Conservation (phyloP, 257 asterid species). For the Fraxinus quadrangulata region DNA sequence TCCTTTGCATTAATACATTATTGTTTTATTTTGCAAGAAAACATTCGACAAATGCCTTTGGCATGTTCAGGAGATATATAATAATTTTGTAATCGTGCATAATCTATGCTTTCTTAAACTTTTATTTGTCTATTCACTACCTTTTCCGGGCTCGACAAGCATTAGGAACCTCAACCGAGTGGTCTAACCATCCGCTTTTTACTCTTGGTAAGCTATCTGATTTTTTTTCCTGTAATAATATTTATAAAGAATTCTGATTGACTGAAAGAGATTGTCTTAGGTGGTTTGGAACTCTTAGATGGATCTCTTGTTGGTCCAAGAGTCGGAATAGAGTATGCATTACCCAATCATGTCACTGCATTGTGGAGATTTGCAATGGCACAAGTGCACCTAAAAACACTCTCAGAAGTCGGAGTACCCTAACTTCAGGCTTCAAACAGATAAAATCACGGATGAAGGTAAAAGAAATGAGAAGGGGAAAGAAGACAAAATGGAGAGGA, state of each 20-base stretch:
- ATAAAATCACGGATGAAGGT: too few species aligned
- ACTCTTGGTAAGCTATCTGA: constrained; percentile 52
- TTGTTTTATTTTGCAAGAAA: not conserved
- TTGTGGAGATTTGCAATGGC: constrained; percentile 92
- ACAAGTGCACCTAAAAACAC: constrained; percentile 87
- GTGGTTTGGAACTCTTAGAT: constrained; percentile 87
- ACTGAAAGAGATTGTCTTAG: constrained; percentile 36
- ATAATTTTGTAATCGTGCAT: not conserved
- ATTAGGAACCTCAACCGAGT: constrained; percentile 75
- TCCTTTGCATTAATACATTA: too few species aligned
- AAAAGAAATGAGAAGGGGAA: too few species aligned
- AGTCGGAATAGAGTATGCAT: constrained; percentile 89
- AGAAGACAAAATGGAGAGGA: too few species aligned
- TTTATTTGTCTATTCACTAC: constrained; percentile 8
- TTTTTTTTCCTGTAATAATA: not conserved
- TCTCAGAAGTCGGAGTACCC: constrained; percentile 27
- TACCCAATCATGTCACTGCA: constrained; percentile 71
- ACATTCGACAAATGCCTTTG: not conserved
- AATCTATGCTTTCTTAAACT: too few species aligned
- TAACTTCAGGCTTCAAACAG: too few species aligned
- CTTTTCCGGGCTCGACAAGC: constrained; percentile 84
- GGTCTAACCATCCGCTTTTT: constrained; percentile 88
- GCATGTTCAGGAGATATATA: not conserved
- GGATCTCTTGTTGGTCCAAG: constrained; percentile 92
- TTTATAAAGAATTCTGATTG: constrained; percentile 5